phyloP scores from a whole-genome alignment of 306 rosid genomes.

The Lagenaria siceraria region DNA sequence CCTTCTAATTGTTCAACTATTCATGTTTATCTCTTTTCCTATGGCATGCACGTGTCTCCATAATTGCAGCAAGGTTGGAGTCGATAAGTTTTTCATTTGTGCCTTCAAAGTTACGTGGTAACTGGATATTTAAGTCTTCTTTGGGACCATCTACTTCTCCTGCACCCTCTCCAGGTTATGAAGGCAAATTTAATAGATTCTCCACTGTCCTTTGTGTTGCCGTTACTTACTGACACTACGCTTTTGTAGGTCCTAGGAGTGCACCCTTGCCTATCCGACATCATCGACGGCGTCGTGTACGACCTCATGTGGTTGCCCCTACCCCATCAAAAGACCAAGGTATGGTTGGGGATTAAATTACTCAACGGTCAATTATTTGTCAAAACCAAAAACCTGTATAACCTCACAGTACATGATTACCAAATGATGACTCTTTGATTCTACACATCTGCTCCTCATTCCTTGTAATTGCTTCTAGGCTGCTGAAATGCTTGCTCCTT shows the following conservation, averaged over 20 bases:
- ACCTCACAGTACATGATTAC: neutral
- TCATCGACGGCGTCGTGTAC: conserved; percentile 20
- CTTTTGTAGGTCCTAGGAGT: conserved; percentile 34
- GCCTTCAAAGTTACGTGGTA: conserved; percentile 22
- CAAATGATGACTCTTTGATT: neutral
- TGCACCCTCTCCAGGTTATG: conserved; percentile 43
- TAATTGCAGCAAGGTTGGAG: conserved; percentile 45
- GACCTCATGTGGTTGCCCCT: conserved; percentile 39
- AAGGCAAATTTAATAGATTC: conserved; percentile 25
- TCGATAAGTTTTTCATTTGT: conserved; percentile 29
- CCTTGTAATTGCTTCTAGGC: neutral
- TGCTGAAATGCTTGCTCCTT: neutral
- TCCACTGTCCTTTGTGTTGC: neutral
- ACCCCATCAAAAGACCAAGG: conserved; percentile 61
- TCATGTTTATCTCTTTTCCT: neutral
- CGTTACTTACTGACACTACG: conserved; percentile 8
- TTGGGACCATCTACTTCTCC: conserved; percentile 29
- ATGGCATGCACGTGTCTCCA: neutral
- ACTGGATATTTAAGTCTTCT: conserved; percentile 26
- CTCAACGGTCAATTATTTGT: neutral
- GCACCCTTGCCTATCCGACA: conserved; percentile 21
- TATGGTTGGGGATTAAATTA: conserved; percentile 14
- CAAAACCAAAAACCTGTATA: neutral
- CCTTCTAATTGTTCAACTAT: neutral
- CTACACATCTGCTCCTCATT: neutral